Conservation (phyloP, 805 yeast species). For the Metahyphopichia silvanorum region DNA sequence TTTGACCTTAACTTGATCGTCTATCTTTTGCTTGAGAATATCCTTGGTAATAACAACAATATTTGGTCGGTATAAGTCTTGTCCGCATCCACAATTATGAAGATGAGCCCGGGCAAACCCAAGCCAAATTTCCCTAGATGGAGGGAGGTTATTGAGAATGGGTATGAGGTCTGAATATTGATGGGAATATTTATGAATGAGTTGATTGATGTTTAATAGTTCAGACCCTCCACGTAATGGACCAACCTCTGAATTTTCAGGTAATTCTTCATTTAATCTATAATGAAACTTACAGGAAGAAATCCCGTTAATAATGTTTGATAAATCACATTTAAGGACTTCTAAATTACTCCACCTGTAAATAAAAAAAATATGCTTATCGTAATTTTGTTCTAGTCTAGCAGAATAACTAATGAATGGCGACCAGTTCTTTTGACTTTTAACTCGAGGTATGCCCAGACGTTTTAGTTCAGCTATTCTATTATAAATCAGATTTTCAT, state of each 20-base stretch:
- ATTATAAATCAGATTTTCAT: conserved; percentile 11
- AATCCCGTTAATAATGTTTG: conserved; percentile 7
- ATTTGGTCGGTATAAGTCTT: conserved; percentile 38
- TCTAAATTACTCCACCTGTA: conserved; percentile 30
- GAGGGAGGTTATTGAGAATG: conserved; percentile 13
- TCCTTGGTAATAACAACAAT: conserved; percentile 25
- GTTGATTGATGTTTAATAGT: conserved; percentile 20
- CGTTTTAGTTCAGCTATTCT: conserved; percentile 18
- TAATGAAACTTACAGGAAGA: conserved; percentile 12
- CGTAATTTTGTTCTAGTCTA: conserved; percentile 19
- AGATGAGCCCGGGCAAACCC: conserved; percentile 42
- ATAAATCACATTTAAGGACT: conserved; percentile 22
- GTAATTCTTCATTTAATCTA: conserved; percentile 1
- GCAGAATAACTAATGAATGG: conserved; percentile 28
- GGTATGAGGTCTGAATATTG: conserved; percentile 9
- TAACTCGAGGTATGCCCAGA: conserved; percentile 5
- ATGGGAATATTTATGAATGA: conserved; percentile 11
- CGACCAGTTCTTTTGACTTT: conserved; percentile 37
- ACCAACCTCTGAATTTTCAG: conserved; percentile 16
- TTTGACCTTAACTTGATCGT: conserved; percentile 6
- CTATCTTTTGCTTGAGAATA: conserved; percentile 1
- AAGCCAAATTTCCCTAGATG: conserved; percentile 31
- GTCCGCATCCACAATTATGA: conserved; percentile 37
- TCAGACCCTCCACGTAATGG: conserved; percentile 38
- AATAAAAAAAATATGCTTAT: conserved; percentile 25